Conservation (phyloP, 805 yeast genomes). For the Wickerhamiella bombiphila region DNA sequence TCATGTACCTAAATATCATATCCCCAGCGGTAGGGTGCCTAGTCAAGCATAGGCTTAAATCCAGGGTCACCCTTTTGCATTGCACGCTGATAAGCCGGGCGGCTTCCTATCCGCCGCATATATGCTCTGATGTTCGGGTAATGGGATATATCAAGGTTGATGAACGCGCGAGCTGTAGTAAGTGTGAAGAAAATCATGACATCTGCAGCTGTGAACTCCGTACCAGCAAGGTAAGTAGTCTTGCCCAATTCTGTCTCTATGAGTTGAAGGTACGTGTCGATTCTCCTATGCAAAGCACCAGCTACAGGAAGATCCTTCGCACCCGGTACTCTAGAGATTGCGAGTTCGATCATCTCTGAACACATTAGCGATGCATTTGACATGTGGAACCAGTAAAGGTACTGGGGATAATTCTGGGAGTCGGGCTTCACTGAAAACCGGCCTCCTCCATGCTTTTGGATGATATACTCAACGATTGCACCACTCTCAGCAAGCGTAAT, state of each 20-base stretch:
- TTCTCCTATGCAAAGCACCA: constrained; percentile 22
- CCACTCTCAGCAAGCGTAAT: constrained; percentile 43
- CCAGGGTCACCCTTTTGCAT: too few species aligned
- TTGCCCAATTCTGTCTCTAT: constrained; percentile 32
- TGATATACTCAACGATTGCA: constrained; percentile 37
- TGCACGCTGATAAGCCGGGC: constrained; percentile 6
- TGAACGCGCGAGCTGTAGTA: constrained; percentile 2
- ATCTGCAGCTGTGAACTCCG: constrained; percentile 44
- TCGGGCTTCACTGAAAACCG: constrained; percentile 26
- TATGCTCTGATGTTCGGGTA: constrained; percentile 1
- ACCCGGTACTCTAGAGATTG: constrained; percentile 21
- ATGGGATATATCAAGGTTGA: constrained; percentile 1
- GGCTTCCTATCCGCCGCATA: constrained; percentile 1
- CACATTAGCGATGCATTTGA: constrained; percentile 35
- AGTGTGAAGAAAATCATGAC: constrained; percentile 24
- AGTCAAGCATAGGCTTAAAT: too few species aligned
- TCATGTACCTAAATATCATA: too few species aligned
- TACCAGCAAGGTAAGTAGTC: constrained; percentile 43
- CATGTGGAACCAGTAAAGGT: constrained; percentile 40
- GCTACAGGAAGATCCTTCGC: constrained; percentile 3
- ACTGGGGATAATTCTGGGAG: constrained; percentile 32
- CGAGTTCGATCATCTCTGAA: constrained; percentile 26
- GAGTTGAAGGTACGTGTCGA: constrained; percentile 26
- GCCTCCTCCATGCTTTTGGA: constrained; percentile 37
- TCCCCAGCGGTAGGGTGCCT: too few species aligned